A percentile compares a stretch with the other conserved stretches of the same genome.
phyloP scores from a whole-genome alignment of 345 rosid species.

The Aquilaria sinensis region DNA sequence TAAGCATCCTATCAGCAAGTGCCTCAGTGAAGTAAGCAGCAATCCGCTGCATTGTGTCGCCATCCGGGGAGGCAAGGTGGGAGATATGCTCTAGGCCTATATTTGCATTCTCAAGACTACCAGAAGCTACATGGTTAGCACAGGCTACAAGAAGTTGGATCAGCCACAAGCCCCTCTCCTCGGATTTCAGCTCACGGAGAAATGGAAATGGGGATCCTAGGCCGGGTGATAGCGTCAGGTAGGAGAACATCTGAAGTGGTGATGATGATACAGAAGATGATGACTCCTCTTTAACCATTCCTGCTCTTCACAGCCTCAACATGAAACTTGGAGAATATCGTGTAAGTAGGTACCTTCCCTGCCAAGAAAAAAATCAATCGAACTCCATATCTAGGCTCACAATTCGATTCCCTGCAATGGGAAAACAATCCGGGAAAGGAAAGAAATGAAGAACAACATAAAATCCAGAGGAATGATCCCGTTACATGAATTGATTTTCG shows the following conservation, averaged over 20 bases:
- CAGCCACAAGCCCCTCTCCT: slow-evolving; percentile 59
- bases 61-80: slow-evolving; percentile 59
- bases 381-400: slow-evolving; percentile 1
- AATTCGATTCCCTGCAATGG: slow-evolving; percentile 1
- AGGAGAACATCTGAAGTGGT: slow-evolving; percentile 45
- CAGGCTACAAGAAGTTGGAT: slow-evolving; percentile 52
- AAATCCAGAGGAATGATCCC: not conserved
- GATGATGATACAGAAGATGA: slow-evolving; percentile 47
- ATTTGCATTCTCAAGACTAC: slow-evolving; percentile 61
- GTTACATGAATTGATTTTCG: not conserved
- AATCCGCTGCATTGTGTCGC: slow-evolving; percentile 66
- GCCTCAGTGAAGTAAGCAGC: slow-evolving; percentile 76
- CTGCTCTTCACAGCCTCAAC: slow-evolving; percentile 20
- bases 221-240: slow-evolving; percentile 59
- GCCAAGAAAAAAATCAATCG: slow-evolving; percentile 6
- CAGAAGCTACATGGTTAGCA: slow-evolving; percentile 56
- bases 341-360: slow-evolving; percentile 1
- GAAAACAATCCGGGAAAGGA: not conserved
- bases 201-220: slow-evolving; percentile 54
- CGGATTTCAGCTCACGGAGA: slow-evolving; percentile 52
- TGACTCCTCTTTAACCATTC: slow-evolving; percentile 51
- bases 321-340: too few relatives aligned
- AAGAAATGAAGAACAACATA: not conserved
- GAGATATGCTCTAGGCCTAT: slow-evolving; percentile 56
- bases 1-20: slow-evolving; percentile 57